phyloP scores from a whole-genome alignment of 352 stramenopile genomes.

The Phytophthora ohioensis region DNA sequence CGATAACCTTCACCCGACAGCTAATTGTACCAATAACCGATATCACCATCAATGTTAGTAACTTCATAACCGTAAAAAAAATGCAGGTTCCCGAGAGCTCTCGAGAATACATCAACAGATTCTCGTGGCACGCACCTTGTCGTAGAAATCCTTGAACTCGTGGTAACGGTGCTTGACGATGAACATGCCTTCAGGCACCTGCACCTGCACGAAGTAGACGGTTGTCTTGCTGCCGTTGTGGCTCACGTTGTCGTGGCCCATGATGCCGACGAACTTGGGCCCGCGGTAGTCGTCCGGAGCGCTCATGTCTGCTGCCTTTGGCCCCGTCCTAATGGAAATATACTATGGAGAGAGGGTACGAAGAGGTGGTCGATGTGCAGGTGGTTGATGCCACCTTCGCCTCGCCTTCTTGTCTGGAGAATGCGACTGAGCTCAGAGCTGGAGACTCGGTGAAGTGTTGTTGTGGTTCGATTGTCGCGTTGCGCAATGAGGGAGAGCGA shows the following conservation, averaged over 20 bases:
- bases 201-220: conserved; percentile 87
- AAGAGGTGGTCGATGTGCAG: not conserved
- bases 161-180: conserved; percentile 88
- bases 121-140: conserved; percentile 60
- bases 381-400: conserved; percentile 5
- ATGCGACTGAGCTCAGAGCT: conserved; percentile 30
- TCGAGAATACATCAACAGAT: not conserved
- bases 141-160: conserved; percentile 90
- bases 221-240: conserved; percentile 90
- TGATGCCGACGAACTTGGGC: conserved; percentile 87
- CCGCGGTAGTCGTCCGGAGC: conserved; percentile 54
- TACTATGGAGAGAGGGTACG: conserved; percentile 1
- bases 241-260: conserved; percentile 88
- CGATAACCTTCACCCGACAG: conserved; percentile 79
- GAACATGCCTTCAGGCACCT: conserved; percentile 79
- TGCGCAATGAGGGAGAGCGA: conserved; percentile 23
- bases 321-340: not conserved
- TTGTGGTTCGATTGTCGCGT: conserved; percentile 40
- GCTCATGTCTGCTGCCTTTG: conserved; percentile 37
- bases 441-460: conserved; percentile 21
- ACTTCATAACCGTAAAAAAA: conserved; percentile 1
- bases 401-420: conserved; percentile 38
- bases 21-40: conserved; percentile 39
- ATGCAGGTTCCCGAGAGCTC: conserved; percentile 15
- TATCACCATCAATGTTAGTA: not conserved